Evolutionary conservation across 176 grass and related monocot genomes (phyloP), one percentile per base, ranked within the genome.

Genomic region (Oryza rufipogon): DNA sequence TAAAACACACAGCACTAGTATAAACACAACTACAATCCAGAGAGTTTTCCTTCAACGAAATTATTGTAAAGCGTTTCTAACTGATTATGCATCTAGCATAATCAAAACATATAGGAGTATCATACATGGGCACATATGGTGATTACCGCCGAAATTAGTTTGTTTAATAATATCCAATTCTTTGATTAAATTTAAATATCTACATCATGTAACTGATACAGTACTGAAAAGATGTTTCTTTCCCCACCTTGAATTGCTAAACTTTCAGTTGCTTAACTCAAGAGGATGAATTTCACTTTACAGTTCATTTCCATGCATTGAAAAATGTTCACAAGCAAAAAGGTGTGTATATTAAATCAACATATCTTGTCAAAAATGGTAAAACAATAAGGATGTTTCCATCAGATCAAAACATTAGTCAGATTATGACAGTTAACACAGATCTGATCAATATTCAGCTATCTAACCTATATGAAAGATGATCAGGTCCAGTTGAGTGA

Each of bases 341-440:
- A 3, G 17, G 3, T 56, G 47, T 7, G 34, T 10, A 75, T 2
- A 79, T 3, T 36, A 47, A 7, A 60, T 79, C 4, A 19, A 20
- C 26, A 30, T 48, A 60, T 64, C 52, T 15, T 11, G 3, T 64
- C 9, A n/a, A 48, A 36, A 63, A 58, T 72, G 14, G 46, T 84
- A 49, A 17, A 75, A 48, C 85, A 64, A 64, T 56, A 13, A 61
- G 20, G 10, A 65, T 58, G 14, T 14, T 66, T 78, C 36, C 14
- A 66, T 79, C 54, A 0, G 70, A 88, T 38, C 11, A 75, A 46
- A 88, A 63, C 34, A 72, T 30, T 45, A 68, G 70, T 77, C 46
- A 71, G 14, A 41, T 15, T 61, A 76, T 82, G 28, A 25, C 7
- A 70, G 26, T 20, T 61, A 11, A 7, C 25, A 81, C 36, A 69